Evolutionary conservation across 495 filamentous ascomycete species (phyloP).

Genomic region (Aspergillus carlsbadensis): DNA sequence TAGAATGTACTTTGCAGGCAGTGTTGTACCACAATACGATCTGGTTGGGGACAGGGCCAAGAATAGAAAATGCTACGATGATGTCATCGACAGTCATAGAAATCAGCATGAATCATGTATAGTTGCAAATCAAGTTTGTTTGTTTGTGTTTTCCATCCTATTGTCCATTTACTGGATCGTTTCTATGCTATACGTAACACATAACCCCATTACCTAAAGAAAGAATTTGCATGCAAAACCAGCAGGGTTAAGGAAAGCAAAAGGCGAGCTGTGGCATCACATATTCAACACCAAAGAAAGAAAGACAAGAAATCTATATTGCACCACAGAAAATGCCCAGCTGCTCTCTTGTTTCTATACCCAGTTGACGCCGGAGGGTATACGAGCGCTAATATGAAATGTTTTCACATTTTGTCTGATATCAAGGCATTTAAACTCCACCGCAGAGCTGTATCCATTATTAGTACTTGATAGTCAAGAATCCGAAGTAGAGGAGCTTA

Average conservation of each 20-base stretch:
- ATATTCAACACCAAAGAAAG: slow-evolving; percentile 19
- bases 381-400: slow-evolving; percentile 49
- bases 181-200: slow-evolving; percentile 34
- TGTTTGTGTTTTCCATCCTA: slow-evolving; percentile 6
- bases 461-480: slow-evolving; percentile 2
- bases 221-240: slow-evolving; percentile 26
- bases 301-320: slow-evolving; percentile 33
- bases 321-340: slow-evolving; percentile 40
- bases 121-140: too few relatives aligned
- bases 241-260: slow-evolving; percentile 25
- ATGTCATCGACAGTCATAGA: too few relatives aligned
- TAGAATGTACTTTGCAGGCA: too few relatives aligned
- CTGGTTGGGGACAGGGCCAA: too few relatives aligned
- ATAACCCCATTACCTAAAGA: slow-evolving; percentile 26
- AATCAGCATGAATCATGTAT: too few relatives aligned
- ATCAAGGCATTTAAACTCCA: slow-evolving; percentile 36
- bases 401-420: slow-evolving; percentile 26
- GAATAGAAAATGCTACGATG: too few relatives aligned
- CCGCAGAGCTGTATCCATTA: slow-evolving; percentile 36
- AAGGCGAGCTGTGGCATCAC: slow-evolving; percentile 25
- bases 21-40: too few relatives aligned
- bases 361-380: slow-evolving; percentile 48
- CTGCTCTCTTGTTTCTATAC: slow-evolving; percentile 42
- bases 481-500: slow-evolving; percentile 17
- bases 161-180: slow-evolving; percentile 19